phyloP scores from a whole-genome alignment of 225 moss, liverwort and hornwort species.

The Anthoceros angustus region DNA sequence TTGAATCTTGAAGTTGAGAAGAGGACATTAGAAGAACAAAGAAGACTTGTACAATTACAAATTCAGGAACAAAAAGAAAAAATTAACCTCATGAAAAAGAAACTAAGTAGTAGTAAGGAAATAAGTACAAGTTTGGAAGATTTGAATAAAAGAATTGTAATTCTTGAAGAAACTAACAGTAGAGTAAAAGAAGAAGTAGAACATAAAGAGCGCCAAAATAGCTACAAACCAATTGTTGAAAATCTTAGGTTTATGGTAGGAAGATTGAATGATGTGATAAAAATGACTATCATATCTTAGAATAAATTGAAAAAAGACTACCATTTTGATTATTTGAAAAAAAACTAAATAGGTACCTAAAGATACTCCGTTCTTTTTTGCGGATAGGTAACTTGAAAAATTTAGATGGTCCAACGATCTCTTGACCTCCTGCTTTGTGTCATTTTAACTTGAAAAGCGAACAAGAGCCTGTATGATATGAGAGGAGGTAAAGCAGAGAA shows the following conservation, averaged over 20 bases:
- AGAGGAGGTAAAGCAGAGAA: constrained; percentile 76
- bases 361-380: too few species aligned
- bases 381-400: too few species aligned
- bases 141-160: neutral
- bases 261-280: neutral
- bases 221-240: neutral
- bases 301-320: too few species aligned
- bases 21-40: neutral
- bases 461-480: constrained; percentile 32
- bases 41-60: neutral
- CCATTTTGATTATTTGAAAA: too few species aligned
- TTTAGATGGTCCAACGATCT: too few species aligned
- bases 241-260: neutral
- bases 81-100: neutral
- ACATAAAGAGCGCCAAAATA: neutral
- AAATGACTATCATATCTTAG: neutral
- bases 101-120: neutral
- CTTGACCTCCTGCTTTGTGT: too few species aligned
- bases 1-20: neutral
- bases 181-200: neutral
- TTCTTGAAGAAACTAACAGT: neutral
- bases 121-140: neutral
- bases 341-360: too few species aligned
- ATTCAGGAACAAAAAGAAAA: neutral
- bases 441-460: too few species aligned